A percentile compares a stretch with the other conserved stretches of the same genome.
Evolutionary conservation across 2,329 filamentous ascomycete species (phyloP).

Genomic region (Penicillium expansum): DNA sequence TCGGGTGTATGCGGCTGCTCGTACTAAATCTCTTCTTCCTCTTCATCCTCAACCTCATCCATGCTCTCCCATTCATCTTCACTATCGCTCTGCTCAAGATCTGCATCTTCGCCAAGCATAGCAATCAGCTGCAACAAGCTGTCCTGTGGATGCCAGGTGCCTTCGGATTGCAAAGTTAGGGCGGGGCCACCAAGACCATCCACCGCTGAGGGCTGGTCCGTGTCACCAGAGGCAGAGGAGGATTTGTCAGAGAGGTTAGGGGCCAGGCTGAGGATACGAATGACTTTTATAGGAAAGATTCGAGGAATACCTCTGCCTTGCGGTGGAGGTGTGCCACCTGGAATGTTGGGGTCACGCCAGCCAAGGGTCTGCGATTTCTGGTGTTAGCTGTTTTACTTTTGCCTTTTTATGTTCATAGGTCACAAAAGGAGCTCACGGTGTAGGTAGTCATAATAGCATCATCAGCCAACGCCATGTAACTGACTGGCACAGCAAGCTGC

Average conservation of each 20-base stretch:
- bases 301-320: constrained; percentile 27
- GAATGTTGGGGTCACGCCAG: constrained; percentile 26
- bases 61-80: constrained; percentile 19
- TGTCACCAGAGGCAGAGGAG: not conserved
- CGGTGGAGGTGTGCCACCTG: constrained; percentile 15
- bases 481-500: constrained; percentile 44
- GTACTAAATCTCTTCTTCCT: not conserved
- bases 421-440: constrained; percentile 29
- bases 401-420: not conserved
- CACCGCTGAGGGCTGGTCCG: not conserved
- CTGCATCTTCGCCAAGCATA: constrained; percentile 24
- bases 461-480: constrained; percentile 49
- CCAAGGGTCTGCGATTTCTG: constrained; percentile 27
- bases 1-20: not conserved
- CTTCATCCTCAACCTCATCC: constrained; percentile 9
- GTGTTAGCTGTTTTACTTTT: constrained; percentile 13
- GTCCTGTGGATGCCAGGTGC: constrained; percentile 20
- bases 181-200: not conserved
- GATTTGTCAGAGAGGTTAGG: constrained; percentile 24
- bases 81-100: constrained; percentile 5
- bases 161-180: constrained; percentile 13
- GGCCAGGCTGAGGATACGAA: constrained; percentile 41
- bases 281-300: constrained; percentile 41
- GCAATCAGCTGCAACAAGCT: constrained; percentile 27
- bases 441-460: constrained; percentile 50